Evolutionary conservation across 2,329 filamentous ascomycete genomes (phyloP).

Genomic region (Fusarium vanettenii): DNA sequence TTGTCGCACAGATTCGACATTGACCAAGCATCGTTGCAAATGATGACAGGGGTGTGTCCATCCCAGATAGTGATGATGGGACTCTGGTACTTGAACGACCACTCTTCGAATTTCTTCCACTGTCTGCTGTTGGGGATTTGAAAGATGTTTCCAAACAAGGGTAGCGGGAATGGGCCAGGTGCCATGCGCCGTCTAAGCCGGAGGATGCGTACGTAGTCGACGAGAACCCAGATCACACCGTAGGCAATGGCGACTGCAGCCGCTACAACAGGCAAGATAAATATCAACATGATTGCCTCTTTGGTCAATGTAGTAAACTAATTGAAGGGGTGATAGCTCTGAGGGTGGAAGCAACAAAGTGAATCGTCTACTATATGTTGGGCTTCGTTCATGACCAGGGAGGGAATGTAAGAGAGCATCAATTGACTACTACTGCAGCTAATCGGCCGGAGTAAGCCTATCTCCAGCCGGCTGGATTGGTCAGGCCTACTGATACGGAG

Average conservation of each 20-base stretch:
- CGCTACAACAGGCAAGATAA: neutral
- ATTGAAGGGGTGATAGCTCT: neutral
- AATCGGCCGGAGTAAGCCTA: no score
- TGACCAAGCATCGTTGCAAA: conserved; percentile 22
- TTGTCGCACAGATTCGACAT: conserved; percentile 22
- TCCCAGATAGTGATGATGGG: conserved; percentile 19
- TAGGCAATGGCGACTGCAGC: neutral
- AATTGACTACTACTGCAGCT: no score
- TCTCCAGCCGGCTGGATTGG: neutral
- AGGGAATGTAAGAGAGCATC: no score
- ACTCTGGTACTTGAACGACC: conserved; percentile 7
- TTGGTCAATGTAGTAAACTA: neutral
- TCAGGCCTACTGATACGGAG: neutral
- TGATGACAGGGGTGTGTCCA: conserved; percentile 5
- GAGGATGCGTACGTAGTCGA: neutral
- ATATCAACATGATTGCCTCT: neutral
- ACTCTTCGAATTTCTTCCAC: conserved; percentile 17
- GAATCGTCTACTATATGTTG: no score
- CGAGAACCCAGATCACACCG: neutral
- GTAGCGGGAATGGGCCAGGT: neutral
- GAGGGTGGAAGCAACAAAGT: no score
- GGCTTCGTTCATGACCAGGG: no score
- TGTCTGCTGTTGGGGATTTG: conserved; percentile 3
- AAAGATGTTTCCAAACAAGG: conserved; percentile 9
- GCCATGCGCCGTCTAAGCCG: neutral